A percentile compares a stretch with the other conserved stretches of the same genome.
phyloP scores from a whole-genome alignment of 1,284 basidiomycete genomes.

The Marasmius sp. region DNA sequence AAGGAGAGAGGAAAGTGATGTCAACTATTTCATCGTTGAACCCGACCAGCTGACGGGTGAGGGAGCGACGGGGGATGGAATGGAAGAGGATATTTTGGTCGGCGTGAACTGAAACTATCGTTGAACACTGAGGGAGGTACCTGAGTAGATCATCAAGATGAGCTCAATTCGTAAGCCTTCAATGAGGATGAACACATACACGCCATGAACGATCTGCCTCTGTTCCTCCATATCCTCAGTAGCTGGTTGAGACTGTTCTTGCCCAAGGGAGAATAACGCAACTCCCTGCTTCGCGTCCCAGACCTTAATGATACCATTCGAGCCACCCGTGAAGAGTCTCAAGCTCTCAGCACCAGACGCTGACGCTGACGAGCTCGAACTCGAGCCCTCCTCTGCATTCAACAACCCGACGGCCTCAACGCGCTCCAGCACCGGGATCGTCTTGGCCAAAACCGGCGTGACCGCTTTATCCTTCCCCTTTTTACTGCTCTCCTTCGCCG shows the following conservation, averaged over 20 bases:
- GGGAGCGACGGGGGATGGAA: slow-evolving; percentile 60
- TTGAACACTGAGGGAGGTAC: slow-evolving; percentile 62
- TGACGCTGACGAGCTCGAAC: slow-evolving; percentile 41
- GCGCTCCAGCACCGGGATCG: slow-evolving; percentile 84
- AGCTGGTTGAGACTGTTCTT: slow-evolving; percentile 39
- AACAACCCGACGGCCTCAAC: slow-evolving; percentile 84
- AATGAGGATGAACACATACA: slow-evolving; percentile 49
- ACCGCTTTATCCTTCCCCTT: slow-evolving; percentile 51
- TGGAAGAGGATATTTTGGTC: slow-evolving; percentile 97
- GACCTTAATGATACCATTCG: slow-evolving; percentile 79
- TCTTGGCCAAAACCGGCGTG: slow-evolving; percentile 70
- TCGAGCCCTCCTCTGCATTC: slow-evolving; percentile 46
- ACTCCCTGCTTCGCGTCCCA: slow-evolving; percentile 79
- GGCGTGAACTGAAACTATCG: slow-evolving; percentile 88
- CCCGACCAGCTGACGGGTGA: slow-evolving; percentile 89
- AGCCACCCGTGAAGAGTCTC: slow-evolving; percentile 85
- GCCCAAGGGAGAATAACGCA: slow-evolving; percentile 62
- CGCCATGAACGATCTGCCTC: slow-evolving; percentile 67
- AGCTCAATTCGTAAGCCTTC: slow-evolving; percentile 8
- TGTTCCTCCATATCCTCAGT: slow-evolving; percentile 73
- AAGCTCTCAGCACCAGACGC: slow-evolving; percentile 42
- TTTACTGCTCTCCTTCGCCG: slow-evolving; percentile 37
- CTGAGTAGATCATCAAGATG: slow-evolving; percentile 40
- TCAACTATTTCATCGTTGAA: slow-evolving; percentile 99
- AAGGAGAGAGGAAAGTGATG: slow-evolving; percentile 69